Evolutionary conservation across 2,329 filamentous ascomycete genomes (phyloP).

Genomic region (Tolypocladium capitatum): DNA sequence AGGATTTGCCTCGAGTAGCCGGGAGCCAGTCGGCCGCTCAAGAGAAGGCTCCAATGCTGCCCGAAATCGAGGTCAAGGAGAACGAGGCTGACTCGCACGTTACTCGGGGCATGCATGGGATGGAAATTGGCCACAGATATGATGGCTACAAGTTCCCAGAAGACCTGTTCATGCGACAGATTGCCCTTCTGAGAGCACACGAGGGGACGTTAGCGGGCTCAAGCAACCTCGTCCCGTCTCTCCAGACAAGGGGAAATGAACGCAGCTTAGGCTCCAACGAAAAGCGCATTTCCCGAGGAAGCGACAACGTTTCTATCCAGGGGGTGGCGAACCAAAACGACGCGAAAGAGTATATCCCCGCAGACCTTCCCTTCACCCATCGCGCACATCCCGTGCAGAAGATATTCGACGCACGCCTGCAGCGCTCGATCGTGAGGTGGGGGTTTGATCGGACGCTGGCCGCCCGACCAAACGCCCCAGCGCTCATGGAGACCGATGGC

Average conservation of each 20-base stretch:
- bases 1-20: slow-evolving; percentile 23
- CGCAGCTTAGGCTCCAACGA: neutral
- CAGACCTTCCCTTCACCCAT: slow-evolving; percentile 27
- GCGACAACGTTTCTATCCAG: neutral
- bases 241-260: neutral
- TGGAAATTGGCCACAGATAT: neutral
- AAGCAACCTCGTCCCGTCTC: neutral
- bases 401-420: slow-evolving; percentile 28
- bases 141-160: neutral
- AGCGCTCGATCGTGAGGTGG: slow-evolving; percentile 29
- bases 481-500: slow-evolving; percentile 5
- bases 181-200: neutral
- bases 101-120: neutral
- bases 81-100: neutral
- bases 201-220: neutral
- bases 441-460: slow-evolving; percentile 27
- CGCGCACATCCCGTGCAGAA: slow-evolving; percentile 32
- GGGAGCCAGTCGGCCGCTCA: neutral
- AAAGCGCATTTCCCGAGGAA: neutral
- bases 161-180: neutral
- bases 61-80: neutral
- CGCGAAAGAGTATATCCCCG: slow-evolving; percentile 14
- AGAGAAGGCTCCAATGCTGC: neutral
- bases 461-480: slow-evolving; percentile 5
- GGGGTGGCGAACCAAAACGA: neutral